A percentile compares a stretch with the other conserved stretches of the same genome.
Conservation (phyloP, 805 yeast genomes). For the Kodamaea leandrae region DNA sequence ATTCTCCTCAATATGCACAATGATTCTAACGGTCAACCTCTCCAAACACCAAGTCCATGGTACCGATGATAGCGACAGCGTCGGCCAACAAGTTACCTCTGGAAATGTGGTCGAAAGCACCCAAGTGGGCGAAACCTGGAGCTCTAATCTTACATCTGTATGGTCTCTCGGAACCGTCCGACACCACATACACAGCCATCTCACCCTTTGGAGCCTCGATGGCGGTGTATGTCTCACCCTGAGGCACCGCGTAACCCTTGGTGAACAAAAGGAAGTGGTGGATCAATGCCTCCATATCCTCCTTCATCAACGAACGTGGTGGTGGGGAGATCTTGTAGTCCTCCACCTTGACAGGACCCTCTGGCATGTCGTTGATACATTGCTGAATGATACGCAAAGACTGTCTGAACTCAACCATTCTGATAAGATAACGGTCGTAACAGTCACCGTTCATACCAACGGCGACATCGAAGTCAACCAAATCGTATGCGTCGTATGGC, state of each 20-base stretch:
- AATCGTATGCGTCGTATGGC: slow-evolving; percentile 87
- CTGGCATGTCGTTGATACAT: slow-evolving; percentile 88
- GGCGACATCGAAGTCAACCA: slow-evolving; percentile 81
- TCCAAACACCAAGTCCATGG: slow-evolving; percentile 93
- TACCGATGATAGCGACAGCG: slow-evolving; percentile 91
- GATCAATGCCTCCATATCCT: slow-evolving; percentile 88
- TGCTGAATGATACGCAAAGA: slow-evolving; percentile 85
- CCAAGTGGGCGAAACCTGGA: slow-evolving; percentile 91
- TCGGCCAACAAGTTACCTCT: slow-evolving; percentile 87
- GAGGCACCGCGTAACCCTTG: slow-evolving; percentile 85
- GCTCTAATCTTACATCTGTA: slow-evolving; percentile 91
- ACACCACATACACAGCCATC: slow-evolving; percentile 86
- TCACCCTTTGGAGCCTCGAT: slow-evolving; percentile 96
- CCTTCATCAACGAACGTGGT: slow-evolving; percentile 77
- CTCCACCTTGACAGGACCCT: slow-evolving; percentile 88
- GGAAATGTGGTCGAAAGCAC: slow-evolving; percentile 82
- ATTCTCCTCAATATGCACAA: slow-evolving; percentile 1
- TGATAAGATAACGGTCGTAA: slow-evolving; percentile 81
- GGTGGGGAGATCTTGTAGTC: slow-evolving; percentile 85
- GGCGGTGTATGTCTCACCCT: slow-evolving; percentile 87
- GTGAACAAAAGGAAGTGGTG: slow-evolving; percentile 87
- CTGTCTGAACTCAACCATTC: slow-evolving; percentile 93
- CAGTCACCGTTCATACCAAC: slow-evolving; percentile 89
- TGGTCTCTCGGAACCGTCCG: slow-evolving; percentile 88
- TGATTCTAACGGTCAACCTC: slow-evolving; percentile 77